Conservation (phyloP, 352 stramenopile species). For the Globisporangium uncinulatum region DNA sequence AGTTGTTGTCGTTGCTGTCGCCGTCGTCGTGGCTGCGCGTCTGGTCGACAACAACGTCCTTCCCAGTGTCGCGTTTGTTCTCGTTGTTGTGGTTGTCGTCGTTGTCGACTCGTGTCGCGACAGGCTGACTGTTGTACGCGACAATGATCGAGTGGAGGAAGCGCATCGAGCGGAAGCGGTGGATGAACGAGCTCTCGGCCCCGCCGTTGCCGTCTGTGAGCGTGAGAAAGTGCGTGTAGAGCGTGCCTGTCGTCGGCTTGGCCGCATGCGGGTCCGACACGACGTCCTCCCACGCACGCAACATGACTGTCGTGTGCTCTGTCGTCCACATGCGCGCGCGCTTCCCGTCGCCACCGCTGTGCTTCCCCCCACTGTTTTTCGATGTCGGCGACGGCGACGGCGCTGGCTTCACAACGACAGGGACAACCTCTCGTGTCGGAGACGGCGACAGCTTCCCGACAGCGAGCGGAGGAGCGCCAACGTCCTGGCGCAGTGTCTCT, state of each 20-base stretch:
- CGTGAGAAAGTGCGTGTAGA: constrained; percentile 1
- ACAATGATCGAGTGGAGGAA: constrained; percentile 2
- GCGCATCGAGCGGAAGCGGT: neutral
- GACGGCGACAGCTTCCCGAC: too few species aligned
- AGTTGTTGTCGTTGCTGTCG: neutral
- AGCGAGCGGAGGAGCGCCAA: neutral
- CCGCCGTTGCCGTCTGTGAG: neutral
- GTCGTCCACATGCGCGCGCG: neutral
- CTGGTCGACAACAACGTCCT: neutral
- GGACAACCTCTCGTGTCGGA: too few species aligned
- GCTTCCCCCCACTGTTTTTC: neutral
- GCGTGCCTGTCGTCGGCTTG: constrained; percentile 1
- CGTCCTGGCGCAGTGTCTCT: neutral
- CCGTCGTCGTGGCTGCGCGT: neutral
- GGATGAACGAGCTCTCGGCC: constrained; percentile 1
- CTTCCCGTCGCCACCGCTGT: neutral
- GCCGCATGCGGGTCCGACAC: neutral
- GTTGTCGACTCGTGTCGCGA: neutral
- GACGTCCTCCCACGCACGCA: constrained; percentile 1
- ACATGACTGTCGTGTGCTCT: neutral
- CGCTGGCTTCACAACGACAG: neutral
- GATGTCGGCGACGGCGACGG: neutral
- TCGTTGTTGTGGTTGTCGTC: neutral
- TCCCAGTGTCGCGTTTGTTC: neutral
- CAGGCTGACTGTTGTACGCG: neutral